Percentiles rank a stretch among this genome's conserved stretches.
Conservation (phyloP, 2,329 filamentous ascomycete genomes). For the Talaromyces sp. region DNA sequence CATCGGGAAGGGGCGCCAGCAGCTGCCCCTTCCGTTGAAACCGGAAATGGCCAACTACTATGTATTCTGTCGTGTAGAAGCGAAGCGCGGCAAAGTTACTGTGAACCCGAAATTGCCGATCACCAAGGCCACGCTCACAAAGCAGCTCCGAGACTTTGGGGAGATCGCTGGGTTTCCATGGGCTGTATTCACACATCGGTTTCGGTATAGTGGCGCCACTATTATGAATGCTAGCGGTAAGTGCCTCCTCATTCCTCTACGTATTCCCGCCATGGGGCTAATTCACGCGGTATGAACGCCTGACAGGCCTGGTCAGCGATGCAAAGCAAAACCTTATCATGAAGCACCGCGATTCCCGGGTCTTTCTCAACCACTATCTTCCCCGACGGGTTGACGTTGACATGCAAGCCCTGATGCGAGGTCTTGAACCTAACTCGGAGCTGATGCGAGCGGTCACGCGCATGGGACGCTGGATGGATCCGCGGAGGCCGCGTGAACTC, state of each 20-base stretch:
- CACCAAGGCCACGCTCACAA: neutral
- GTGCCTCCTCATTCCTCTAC: neutral
- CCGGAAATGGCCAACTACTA: constrained; percentile 13
- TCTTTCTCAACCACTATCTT: constrained; percentile 25
- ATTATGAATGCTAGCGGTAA: constrained; percentile 11
- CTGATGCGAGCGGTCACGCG: constrained; percentile 24
- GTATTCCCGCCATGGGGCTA: neutral
- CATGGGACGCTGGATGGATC: constrained; percentile 27
- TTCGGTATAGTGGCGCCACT: neutral
- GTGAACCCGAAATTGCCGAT: neutral
- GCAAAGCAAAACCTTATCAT: constrained; percentile 33
- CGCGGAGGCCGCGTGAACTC: constrained; percentile 21
- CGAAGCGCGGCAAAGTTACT: neutral
- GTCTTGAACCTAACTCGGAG: constrained; percentile 22
- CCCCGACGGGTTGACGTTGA: constrained; percentile 18
- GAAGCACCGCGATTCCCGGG: constrained; percentile 21
- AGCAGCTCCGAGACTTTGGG: neutral
- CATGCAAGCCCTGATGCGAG: constrained; percentile 22
- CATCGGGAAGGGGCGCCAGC: constrained; percentile 14
- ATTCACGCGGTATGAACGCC: neutral
- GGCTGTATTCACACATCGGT: constrained; percentile 1
- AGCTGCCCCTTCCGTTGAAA: constrained; percentile 18
- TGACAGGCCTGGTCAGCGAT: constrained; percentile 24
- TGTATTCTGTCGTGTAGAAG: neutral
- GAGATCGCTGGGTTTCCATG: constrained; percentile 1